Conservation (phyloP, 2,329 filamentous ascomycete genomes). For the Fusarium devonianum region DNA sequence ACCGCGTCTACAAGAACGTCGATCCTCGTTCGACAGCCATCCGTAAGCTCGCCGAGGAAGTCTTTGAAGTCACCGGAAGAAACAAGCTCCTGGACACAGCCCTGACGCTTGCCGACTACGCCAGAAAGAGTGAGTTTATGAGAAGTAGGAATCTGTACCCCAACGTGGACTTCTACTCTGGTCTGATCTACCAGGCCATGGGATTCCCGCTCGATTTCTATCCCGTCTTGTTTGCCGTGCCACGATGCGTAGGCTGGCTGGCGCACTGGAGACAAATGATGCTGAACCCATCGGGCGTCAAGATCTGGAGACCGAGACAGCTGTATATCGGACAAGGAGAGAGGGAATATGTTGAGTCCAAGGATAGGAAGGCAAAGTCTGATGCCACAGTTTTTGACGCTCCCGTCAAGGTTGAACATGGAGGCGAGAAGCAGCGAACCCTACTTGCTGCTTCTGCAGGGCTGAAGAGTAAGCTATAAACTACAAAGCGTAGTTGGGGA, state of each 20-base stretch:
- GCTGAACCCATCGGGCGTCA: slow-evolving; percentile 54
- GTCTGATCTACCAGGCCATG: slow-evolving; percentile 61
- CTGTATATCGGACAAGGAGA: slow-evolving; percentile 55
- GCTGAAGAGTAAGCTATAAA: slow-evolving; percentile 41
- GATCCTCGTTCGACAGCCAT: slow-evolving; percentile 61
- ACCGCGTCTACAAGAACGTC: slow-evolving; percentile 62
- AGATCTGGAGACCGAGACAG: slow-evolving; percentile 60
- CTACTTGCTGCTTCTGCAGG: slow-evolving; percentile 48
- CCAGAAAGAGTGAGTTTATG: slow-evolving; percentile 57
- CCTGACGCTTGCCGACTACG: slow-evolving; percentile 54
- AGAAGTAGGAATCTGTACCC: slow-evolving; percentile 57
- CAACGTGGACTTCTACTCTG: slow-evolving; percentile 61
- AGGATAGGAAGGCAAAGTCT: slow-evolving; percentile 45
- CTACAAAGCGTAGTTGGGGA: too few species aligned
- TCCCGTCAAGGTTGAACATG: slow-evolving; percentile 49
- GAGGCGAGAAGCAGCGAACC: slow-evolving; percentile 53
- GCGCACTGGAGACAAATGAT: slow-evolving; percentile 61
- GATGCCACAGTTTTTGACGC: slow-evolving; percentile 46
- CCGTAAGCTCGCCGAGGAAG: slow-evolving; percentile 56
- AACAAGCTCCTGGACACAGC: slow-evolving; percentile 60
- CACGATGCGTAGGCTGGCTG: slow-evolving; percentile 59
- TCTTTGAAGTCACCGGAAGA: slow-evolving; percentile 58
- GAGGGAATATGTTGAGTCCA: slow-evolving; percentile 53
- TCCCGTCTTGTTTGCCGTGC: slow-evolving; percentile 59
- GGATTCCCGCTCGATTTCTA: slow-evolving; percentile 62